phyloP scores from a whole-genome alignment of 768 basidiomycete genomes.

The Trametes cubensis region DNA sequence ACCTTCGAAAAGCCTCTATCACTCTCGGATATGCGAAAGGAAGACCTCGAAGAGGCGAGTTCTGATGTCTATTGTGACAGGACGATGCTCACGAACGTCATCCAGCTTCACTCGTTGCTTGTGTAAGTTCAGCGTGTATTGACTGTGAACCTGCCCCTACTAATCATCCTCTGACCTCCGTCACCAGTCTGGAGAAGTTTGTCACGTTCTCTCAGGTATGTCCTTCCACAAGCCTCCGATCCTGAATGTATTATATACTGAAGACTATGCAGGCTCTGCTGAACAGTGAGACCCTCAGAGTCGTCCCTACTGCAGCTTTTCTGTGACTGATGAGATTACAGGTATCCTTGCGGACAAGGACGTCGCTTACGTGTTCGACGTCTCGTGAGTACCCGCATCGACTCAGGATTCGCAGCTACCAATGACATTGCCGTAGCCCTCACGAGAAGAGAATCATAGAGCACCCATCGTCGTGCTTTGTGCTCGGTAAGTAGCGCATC shows the following conservation, averaged over 20 bases:
- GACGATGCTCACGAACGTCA: not conserved
- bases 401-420: not conserved
- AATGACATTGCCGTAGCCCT: constrained; percentile 31
- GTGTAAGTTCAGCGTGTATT: constrained; percentile 41
- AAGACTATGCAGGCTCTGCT: constrained; percentile 33
- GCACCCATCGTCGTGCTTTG: constrained; percentile 61
- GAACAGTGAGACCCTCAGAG: constrained; percentile 34
- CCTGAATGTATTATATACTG: not conserved
- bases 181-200: constrained; percentile 34
- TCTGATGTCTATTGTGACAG: not conserved
- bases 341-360: constrained; percentile 57
- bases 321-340: constrained; percentile 21
- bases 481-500: constrained; percentile 41
- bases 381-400: constrained; percentile 31
- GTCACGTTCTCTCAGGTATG: constrained; percentile 35
- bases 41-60: constrained; percentile 52
- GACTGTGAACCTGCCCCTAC: too few relatives aligned
- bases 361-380: constrained; percentile 35
- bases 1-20: not conserved
- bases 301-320: not conserved
- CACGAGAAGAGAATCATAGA: constrained; percentile 62
- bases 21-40: constrained; percentile 42
- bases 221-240: not conserved
- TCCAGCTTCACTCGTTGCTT: constrained; percentile 58
- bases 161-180: not conserved